Base-by-base conservation (phyloP, 164 flowering plant genomes). In the Saururus chinensis region DNA sequence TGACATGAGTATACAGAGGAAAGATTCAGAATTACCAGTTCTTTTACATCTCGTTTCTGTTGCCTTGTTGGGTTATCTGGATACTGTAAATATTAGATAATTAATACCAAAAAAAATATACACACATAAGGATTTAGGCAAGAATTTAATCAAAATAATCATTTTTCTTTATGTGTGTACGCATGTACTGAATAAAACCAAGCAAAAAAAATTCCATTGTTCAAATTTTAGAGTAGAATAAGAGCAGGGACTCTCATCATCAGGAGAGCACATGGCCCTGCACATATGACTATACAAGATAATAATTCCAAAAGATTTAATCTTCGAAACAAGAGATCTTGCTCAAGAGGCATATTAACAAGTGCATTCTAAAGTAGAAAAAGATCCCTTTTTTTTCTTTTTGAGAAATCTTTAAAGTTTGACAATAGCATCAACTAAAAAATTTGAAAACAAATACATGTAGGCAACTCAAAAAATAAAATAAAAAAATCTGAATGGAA, bases 1-100 rank as follows among this genome's bases (percentile, higher is more conserved):
- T 17, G 19, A 49, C 17, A 30, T 13, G 13, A 51, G 42, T 17
- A 10, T 6, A 13, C 35, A n/a, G 40, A 59, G 42, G 10, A 51
- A 7, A 51, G 37, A 37, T 61, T 37, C 35, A 13, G 24, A 57
- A 65, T 26, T 81, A 89, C 96, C 88, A 89, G 75, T 69, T 92
- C 96, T 70, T 86, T 89, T 21, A 84, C 96, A 75, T 92, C 98
- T 73, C 79, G 90, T 77, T 79, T 86, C 68, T 92, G 98, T 59
- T 92, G 98, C 72, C 83, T 81, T 42, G 96, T 87, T 62, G 98
- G 98, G 25, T 74, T 74, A 53, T 92, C 96, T 62, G 98, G 98
- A 77, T 76, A 89, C 98, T 87, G 85, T 62, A 73, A 70, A 53
- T 7, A 41, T 21, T 25, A 64, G 9, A 53, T 17, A 45, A 19